phyloP scores from a whole-genome alignment of 2,329 filamentous ascomycete species.

The Fusarium sp. region DNA sequence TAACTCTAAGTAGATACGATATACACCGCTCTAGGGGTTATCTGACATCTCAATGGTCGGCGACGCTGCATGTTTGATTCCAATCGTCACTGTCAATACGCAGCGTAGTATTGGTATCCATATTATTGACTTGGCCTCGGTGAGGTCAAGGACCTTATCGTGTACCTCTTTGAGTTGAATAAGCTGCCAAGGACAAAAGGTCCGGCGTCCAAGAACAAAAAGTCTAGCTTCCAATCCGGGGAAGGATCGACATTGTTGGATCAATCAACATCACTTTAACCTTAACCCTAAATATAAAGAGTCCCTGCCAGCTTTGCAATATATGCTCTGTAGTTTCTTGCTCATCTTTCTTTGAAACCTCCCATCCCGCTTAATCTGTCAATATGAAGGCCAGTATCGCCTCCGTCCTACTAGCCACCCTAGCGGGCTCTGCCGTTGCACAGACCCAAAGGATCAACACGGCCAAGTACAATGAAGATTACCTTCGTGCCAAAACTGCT shows the following conservation, averaged over 20 bases:
- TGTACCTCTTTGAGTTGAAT: background rate
- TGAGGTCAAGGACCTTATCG: background rate
- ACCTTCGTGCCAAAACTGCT: conserved; percentile 11
- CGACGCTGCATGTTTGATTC: background rate
- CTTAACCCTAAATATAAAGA: background rate
- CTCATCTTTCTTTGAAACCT: background rate
- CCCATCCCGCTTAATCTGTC: background rate
- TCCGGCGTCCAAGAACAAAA: conserved; percentile 13
- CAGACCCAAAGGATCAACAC: conserved; percentile 11
- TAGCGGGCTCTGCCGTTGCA: conserved; percentile 13
- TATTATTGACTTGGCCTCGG: background rate
- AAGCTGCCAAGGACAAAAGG: conserved; percentile 17
- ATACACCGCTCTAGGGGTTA: background rate
- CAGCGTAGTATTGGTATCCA: background rate
- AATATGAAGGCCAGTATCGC: conserved; percentile 16
- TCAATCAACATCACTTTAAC: background rate
- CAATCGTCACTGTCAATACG: background rate
- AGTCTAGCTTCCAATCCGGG: conserved; percentile 10
- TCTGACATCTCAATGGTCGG: background rate
- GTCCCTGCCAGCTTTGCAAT: fast-evolving
- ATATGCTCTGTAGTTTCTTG: background rate
- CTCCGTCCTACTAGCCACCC: conserved; percentile 10
- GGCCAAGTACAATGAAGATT: conserved; percentile 15
- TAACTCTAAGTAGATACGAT: background rate
- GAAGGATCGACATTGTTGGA: background rate